Percentiles rank a stretch among this genome's conserved stretches.
These are phyloP conservation scores for Colletotrichum chlorophyti DNA, from an alignment of 2,329 filamentous ascomycete genomes.

Conservation along the genomic window DNA sequence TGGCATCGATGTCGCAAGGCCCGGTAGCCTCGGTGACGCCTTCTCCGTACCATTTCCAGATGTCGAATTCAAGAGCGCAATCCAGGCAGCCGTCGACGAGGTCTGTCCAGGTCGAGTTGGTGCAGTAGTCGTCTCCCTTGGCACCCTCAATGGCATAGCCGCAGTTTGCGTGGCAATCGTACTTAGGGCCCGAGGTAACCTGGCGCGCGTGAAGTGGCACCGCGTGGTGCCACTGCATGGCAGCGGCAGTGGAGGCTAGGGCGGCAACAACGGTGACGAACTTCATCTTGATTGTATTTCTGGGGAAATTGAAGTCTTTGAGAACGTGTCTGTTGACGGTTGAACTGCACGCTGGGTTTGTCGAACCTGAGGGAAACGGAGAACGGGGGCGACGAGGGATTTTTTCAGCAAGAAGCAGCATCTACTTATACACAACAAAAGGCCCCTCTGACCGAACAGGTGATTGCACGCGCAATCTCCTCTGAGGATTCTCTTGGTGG, in stretches of 20 bases:
- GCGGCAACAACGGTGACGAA: neutral
- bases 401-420: neutral
- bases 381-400: no score
- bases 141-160: constrained; percentile 45
- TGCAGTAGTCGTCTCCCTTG: constrained; percentile 42
- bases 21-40: constrained; percentile 41
- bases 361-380: no score
- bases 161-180: constrained; percentile 51
- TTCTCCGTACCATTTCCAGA: constrained; percentile 52
- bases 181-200: constrained; percentile 7
- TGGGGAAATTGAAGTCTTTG: no score
- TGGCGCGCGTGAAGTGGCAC: constrained; percentile 25
- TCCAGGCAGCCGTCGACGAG: constrained; percentile 49
- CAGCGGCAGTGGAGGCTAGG: neutral
- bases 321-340: neutral
- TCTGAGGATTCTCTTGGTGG: neutral
- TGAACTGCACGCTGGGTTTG: neutral
- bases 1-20: constrained; percentile 33
- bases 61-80: constrained; percentile 50
- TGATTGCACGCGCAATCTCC: neutral
- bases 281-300: neutral
- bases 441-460: neutral
- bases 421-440: neutral
- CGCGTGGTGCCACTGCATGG: constrained; percentile 5
- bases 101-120: constrained; percentile 44